A percentile compares a stretch with the other conserved stretches of the same genome.
These are phyloP conservation scores for Dictyostelium brefeldianum DNA, from an alignment of 78 protist species.

Conservation along the genomic window DNA sequence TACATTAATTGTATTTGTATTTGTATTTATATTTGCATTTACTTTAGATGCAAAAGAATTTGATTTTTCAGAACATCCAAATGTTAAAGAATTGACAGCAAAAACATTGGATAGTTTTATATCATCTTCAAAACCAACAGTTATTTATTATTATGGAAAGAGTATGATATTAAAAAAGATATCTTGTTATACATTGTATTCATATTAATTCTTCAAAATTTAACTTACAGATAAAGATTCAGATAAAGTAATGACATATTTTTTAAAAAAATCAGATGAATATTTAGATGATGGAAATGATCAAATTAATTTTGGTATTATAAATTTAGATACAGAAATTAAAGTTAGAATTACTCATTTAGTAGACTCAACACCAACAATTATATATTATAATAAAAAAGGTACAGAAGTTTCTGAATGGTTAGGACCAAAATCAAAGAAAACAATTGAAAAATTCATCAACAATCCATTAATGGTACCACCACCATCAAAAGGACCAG, in stretches of 20 bases:
- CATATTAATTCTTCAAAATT: not conserved
- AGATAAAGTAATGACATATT: slow-evolving; percentile 32
- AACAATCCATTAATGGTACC: slow-evolving; percentile 18
- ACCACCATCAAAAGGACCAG: slow-evolving; percentile 7
- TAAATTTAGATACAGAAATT: slow-evolving; percentile 42
- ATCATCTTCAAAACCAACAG: not conserved
- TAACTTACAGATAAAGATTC: slow-evolving; percentile 46
- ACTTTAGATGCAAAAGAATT: not conserved
- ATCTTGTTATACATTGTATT: not conserved
- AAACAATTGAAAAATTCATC: slow-evolving; percentile 25
- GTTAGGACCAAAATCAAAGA: not conserved
- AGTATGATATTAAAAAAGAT: not conserved
- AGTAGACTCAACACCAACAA: slow-evolving; percentile 27
- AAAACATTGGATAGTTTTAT: slow-evolving; percentile 1
- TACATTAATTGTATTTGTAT: not conserved
- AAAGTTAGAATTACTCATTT: not conserved
- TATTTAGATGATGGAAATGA: slow-evolving; percentile 30
- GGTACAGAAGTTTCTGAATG: slow-evolving; percentile 16
- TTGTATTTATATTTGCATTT: not conserved
- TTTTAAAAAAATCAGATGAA: slow-evolving; percentile 20
- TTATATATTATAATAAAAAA: slow-evolving; percentile 36
- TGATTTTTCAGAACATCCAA: slow-evolving; percentile 8
- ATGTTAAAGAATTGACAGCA: not conserved
- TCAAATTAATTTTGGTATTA: slow-evolving; percentile 16
- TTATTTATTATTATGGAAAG: slow-evolving; percentile 35